Evolutionary conservation across 352 stramenopile species (phyloP).

Genomic region (Globisporangium canariense): DNA sequence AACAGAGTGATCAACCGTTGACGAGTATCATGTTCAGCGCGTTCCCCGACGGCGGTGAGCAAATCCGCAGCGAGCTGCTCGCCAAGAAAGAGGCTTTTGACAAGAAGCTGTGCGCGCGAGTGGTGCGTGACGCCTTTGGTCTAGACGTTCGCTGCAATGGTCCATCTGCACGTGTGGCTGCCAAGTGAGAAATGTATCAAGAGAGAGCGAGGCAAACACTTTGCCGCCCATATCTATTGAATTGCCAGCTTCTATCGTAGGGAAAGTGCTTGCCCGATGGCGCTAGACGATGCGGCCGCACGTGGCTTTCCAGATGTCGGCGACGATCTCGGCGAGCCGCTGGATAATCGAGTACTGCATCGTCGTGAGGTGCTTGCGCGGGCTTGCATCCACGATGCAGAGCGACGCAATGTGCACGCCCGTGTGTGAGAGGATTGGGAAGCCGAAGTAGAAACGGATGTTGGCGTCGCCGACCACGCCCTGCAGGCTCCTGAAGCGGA

Average conservation of each 20-base stretch:
- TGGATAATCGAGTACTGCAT: slow-evolving; percentile 62
- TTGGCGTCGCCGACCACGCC: slow-evolving; percentile 28
- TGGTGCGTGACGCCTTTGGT: slow-evolving; percentile 12
- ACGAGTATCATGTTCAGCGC: slow-evolving; percentile 27
- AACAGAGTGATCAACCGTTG: slow-evolving; percentile 10
- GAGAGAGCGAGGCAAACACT: too few relatives aligned
- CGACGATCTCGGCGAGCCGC: slow-evolving; percentile 29
- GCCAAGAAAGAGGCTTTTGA: slow-evolving; percentile 41
- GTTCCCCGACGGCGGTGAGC: slow-evolving; percentile 33
- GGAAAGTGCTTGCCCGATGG: too few relatives aligned
- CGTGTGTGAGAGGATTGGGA: slow-evolving; percentile 30
- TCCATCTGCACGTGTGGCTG: too few relatives aligned
- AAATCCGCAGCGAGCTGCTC: slow-evolving; percentile 31
- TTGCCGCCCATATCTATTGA: too few relatives aligned
- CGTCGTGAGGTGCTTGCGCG: slow-evolving; percentile 45
- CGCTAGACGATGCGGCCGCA: not conserved
- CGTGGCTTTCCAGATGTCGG: slow-evolving; percentile 14
- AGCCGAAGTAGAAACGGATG: slow-evolving; percentile 39
- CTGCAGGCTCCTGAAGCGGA: slow-evolving; percentile 51
- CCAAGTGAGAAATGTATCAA: too few relatives aligned
- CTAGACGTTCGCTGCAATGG: not conserved
- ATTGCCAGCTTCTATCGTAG: too few relatives aligned
- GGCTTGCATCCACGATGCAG: slow-evolving; percentile 41
- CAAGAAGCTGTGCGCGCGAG: slow-evolving; percentile 11
- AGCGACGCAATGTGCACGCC: slow-evolving; percentile 35